These are phyloP conservation scores for Golubevia pallescens DNA, from an alignment of 1,284 basidiomycete genomes.

Conservation along the genomic window DNA sequence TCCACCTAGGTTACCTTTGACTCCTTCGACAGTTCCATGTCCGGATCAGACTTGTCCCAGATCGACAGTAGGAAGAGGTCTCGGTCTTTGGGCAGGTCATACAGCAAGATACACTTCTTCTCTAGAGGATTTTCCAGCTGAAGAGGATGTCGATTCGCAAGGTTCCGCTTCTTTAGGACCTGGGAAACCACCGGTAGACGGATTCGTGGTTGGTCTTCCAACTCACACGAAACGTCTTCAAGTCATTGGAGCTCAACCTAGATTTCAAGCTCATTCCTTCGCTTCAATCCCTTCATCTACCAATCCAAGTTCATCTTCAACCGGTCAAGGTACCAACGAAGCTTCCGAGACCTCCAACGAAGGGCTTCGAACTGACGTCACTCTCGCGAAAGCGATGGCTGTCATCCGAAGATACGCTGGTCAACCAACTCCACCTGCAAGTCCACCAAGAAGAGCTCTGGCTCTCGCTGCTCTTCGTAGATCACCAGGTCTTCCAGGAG, in stretches of 20 bases:
- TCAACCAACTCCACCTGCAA: too few species aligned
- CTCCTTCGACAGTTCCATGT: constrained; percentile 39
- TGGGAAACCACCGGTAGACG: constrained; percentile 37
- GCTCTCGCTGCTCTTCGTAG: too few species aligned
- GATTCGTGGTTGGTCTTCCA: constrained; percentile 43
- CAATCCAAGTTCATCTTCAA: constrained; percentile 13
- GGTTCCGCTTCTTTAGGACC: constrained; percentile 18
- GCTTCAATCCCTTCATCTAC: constrained; percentile 13
- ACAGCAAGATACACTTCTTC: constrained; percentile 10
- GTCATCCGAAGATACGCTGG: too few species aligned
- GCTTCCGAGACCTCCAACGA: constrained; percentile 2
- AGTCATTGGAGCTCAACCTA: constrained; percentile 38
- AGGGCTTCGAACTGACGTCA: constrained; percentile 44
- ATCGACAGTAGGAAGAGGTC: constrained; percentile 43
- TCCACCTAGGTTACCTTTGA: constrained; percentile 44
- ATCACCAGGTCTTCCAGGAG: background rate
- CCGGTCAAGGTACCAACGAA: background rate
- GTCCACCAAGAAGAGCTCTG: too few species aligned
- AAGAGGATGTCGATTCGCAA: constrained; percentile 6
- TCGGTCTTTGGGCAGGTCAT: constrained; percentile 47
- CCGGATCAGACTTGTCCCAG: constrained; percentile 34
- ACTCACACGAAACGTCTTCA: constrained; percentile 36
- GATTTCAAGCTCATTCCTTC: constrained; percentile 29
- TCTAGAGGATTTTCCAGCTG: background rate
- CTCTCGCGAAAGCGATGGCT: constrained; percentile 27